A percentile compares a stretch with the other conserved stretches of the same genome.
phyloP scores from a whole-genome alignment of 768 basidiomycete genomes.

The Neoboletus brunneissimus region DNA sequence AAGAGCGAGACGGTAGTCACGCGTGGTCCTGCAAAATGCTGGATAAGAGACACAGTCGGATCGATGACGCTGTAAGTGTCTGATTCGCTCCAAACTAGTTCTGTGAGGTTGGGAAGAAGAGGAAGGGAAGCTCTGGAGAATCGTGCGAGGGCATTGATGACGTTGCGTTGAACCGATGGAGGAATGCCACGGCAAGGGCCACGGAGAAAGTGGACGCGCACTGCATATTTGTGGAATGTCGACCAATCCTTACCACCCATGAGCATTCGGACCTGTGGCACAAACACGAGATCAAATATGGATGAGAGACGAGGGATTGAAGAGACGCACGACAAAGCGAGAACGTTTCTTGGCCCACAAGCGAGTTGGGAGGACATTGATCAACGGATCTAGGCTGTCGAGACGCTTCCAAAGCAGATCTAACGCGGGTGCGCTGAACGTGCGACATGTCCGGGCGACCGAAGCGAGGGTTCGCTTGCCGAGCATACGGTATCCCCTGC shows the following conservation, averaged over 20 bases:
- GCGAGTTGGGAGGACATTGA: slow-evolving; percentile 11
- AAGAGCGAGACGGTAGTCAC: slow-evolving; percentile 3
- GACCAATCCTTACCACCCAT: slow-evolving; percentile 14
- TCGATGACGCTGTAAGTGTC: neutral
- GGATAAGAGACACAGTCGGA: slow-evolving; percentile 9
- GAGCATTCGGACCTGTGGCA: slow-evolving; percentile 6
- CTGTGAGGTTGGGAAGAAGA: slow-evolving; percentile 17
- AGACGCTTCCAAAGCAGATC: slow-evolving; percentile 22
- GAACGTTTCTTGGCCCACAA: slow-evolving; percentile 9
- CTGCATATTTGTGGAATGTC: slow-evolving; percentile 15
- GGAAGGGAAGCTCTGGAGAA: slow-evolving; percentile 9
- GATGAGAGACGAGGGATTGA: too few species aligned
- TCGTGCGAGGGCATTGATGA: slow-evolving; percentile 4
- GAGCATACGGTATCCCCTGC: neutral
- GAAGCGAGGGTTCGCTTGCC: slow-evolving; percentile 15
- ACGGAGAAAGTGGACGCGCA: slow-evolving; percentile 11
- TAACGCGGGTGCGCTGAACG: slow-evolving; percentile 17
- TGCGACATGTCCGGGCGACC: slow-evolving; percentile 19
- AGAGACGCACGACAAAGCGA: slow-evolving; percentile 5
- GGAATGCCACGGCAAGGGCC: slow-evolving; percentile 6
- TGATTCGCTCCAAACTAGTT: slow-evolving; percentile 9
- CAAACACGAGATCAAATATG: neutral
- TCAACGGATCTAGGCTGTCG: slow-evolving; percentile 15
- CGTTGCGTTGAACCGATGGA: slow-evolving; percentile 1
- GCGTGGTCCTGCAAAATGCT: slow-evolving; percentile 11